Evolutionary conservation across 805 yeast species (phyloP), one percentile per base, ranked within the genome.

Genomic region (Candida railenensis): DNA sequence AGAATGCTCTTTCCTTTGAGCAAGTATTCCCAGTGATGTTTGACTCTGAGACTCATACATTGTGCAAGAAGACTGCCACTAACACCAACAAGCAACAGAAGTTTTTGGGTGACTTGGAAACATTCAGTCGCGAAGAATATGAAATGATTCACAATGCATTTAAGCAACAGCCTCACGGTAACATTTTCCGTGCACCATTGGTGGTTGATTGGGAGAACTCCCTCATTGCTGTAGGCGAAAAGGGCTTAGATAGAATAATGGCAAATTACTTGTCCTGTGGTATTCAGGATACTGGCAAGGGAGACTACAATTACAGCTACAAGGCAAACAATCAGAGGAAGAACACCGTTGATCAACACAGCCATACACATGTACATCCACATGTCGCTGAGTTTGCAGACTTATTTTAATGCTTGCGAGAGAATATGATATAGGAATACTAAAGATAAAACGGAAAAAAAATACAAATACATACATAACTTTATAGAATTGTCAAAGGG

Each of bases 311-410:
- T 15, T n/a, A n/a, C n/a, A 25, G 5, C 9, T 18, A 15, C 21
- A 34, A 16, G 19, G 22, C 39, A 15, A 16, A 18, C 22, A 36
- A 12, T 8, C 5, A 25, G 30, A 39, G 20, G 21, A 38, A 38
- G 30, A 20, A n/a, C 28, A 20, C 11, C 34, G 32, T 20, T 25
- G 32, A 8, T 21, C 16, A 38, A 16, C 12, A 34, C 4, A 18
- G 19, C 5, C 42, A 39, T 19, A 22, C 14, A 8, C 42, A 39
- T 15, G 66, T 71, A 22, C 74, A 69, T 54, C 75, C 77, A 5
- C 74, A 70, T 45, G 66, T 65, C 36, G 74, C 76, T 16, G 76
- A 71, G 51, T 71, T 65, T 62, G 76, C 76, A 20, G 77, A 71
- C 51, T 69, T 71, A 53, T 71, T 66, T 53, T 71, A 61, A n/a